These are phyloP conservation scores for Tuber indicum DNA, from an alignment of 495 filamentous ascomycete species.

Conservation along the genomic window DNA sequence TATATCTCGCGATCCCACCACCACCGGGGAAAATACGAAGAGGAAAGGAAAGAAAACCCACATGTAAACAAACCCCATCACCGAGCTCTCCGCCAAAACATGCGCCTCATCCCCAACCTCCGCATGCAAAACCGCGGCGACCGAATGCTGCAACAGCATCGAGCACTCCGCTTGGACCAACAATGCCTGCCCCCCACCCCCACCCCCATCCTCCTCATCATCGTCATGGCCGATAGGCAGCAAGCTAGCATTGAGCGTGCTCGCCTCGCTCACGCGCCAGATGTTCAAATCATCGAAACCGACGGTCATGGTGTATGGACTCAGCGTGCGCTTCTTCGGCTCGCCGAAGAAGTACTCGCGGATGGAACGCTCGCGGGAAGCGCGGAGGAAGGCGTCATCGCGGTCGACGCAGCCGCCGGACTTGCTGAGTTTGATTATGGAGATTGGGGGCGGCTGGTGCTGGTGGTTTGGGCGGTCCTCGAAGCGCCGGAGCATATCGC, in stretches of 20 bases:
- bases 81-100: slow-evolving; percentile 70
- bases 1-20: neutral
- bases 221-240: slow-evolving; percentile 43
- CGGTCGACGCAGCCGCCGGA: slow-evolving; percentile 82
- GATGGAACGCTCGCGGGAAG: slow-evolving; percentile 64
- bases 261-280: slow-evolving; percentile 54
- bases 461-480: slow-evolving; percentile 48
- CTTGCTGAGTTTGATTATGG: slow-evolving; percentile 72
- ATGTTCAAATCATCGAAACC: slow-evolving; percentile 66
- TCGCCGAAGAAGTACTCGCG: slow-evolving; percentile 93
- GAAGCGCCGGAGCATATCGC: slow-evolving; percentile 68
- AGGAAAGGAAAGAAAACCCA: slow-evolving; percentile 8
- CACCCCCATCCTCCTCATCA: slow-evolving; percentile 17
- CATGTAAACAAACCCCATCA: slow-evolving; percentile 90
- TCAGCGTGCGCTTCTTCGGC: slow-evolving; percentile 61
- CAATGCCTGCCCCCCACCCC: slow-evolving; percentile 39
- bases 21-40: neutral
- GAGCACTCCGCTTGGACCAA: slow-evolving; percentile 57
- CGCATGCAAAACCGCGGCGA: slow-evolving; percentile 75
- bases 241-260: slow-evolving; percentile 33
- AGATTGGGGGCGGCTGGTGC: slow-evolving; percentile 52
- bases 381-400: slow-evolving; percentile 66
- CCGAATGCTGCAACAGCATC: slow-evolving; percentile 56
- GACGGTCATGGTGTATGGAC: slow-evolving; percentile 73
- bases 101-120: slow-evolving; percentile 59